These are phyloP conservation scores for Lolium perenne DNA, from an alignment of 176 grass and related monocot species.

Conservation along the genomic window DNA sequence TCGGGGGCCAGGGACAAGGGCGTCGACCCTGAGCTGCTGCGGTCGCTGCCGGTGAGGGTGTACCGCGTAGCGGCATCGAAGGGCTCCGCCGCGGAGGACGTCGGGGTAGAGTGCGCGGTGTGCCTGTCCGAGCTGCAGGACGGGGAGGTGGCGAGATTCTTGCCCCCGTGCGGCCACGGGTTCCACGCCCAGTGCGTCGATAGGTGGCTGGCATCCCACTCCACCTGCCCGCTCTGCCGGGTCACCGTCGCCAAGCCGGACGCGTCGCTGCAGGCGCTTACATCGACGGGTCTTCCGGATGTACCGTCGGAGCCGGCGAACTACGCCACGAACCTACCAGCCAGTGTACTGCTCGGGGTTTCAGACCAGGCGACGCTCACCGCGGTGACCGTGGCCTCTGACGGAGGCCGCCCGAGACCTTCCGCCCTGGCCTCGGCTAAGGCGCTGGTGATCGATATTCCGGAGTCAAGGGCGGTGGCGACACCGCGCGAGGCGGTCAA, in stretches of 20 bases:
- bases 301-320: slow-evolving; percentile 53
- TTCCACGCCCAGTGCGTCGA: slow-evolving; percentile 73
- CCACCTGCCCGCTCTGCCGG: slow-evolving; percentile 74
- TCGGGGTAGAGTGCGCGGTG: slow-evolving; percentile 54
- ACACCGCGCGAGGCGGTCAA: slow-evolving; percentile 27
- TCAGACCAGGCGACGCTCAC: not conserved
- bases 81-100: slow-evolving; percentile 11
- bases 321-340: slow-evolving; percentile 57
- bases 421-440: slow-evolving; percentile 19
- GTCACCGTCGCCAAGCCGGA: slow-evolving; percentile 55
- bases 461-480: slow-evolving; percentile 40
- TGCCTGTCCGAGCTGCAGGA: slow-evolving; percentile 72
- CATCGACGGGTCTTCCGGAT: slow-evolving; percentile 21
- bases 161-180: slow-evolving; percentile 62
- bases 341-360: slow-evolving; percentile 47
- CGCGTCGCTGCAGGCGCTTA: not conserved
- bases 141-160: slow-evolving; percentile 54
- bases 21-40: slow-evolving; percentile 47
- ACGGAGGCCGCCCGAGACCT: not conserved
- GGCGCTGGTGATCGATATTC: slow-evolving; percentile 67
- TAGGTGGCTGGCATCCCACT: slow-evolving; percentile 54
- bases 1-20: not conserved
- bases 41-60: slow-evolving; percentile 50
- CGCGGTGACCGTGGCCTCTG: not conserved
- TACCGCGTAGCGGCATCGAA: slow-evolving; percentile 13